Conservation (phyloP, 805 yeast genomes). For the Wickerhamia fluorescens region DNA sequence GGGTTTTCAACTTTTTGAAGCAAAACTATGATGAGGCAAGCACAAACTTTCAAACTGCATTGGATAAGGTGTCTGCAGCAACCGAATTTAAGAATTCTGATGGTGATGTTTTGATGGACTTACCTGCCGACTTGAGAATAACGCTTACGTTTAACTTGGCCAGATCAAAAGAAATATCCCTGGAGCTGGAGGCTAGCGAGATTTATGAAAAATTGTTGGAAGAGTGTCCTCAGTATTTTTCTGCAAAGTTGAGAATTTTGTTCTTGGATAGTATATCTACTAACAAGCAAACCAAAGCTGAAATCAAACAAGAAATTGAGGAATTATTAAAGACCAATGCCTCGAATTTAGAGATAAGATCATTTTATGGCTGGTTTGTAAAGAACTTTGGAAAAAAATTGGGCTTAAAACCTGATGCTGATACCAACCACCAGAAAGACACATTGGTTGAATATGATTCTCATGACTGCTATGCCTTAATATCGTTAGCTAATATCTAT, state of each 20-base stretch:
- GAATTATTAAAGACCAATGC: slow-evolving; percentile 46
- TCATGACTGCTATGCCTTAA: slow-evolving; percentile 84
- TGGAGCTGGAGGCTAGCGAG: slow-evolving; percentile 28
- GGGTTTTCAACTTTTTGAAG: slow-evolving; percentile 69
- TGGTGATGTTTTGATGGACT: slow-evolving; percentile 22
- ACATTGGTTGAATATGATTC: slow-evolving; percentile 77
- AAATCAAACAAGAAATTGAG: slow-evolving; percentile 48
- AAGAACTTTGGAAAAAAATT: slow-evolving; percentile 49
- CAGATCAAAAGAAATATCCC: slow-evolving; percentile 52
- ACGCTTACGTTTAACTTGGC: slow-evolving; percentile 61
- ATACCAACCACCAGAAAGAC: slow-evolving; percentile 74
- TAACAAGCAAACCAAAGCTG: slow-evolving; percentile 29
- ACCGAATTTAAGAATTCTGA: slow-evolving; percentile 32
- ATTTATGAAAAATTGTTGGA: slow-evolving; percentile 52
- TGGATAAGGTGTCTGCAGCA: slow-evolving; percentile 25
- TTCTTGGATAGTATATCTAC: slow-evolving; percentile 48
- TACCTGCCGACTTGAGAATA: slow-evolving; percentile 22
- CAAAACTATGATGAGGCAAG: slow-evolving; percentile 54
- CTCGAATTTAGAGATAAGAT: slow-evolving; percentile 72
- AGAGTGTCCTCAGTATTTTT: slow-evolving; percentile 60
- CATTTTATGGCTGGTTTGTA: slow-evolving; percentile 89
- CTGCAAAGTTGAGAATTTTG: slow-evolving; percentile 68
- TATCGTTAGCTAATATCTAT: slow-evolving; percentile 86
- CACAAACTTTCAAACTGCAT: slow-evolving; percentile 46
- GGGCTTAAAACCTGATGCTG: slow-evolving; percentile 47